Evolutionary conservation across 495 filamentous ascomycete genomes (phyloP).

Genomic region (Neurospora sp.): DNA sequence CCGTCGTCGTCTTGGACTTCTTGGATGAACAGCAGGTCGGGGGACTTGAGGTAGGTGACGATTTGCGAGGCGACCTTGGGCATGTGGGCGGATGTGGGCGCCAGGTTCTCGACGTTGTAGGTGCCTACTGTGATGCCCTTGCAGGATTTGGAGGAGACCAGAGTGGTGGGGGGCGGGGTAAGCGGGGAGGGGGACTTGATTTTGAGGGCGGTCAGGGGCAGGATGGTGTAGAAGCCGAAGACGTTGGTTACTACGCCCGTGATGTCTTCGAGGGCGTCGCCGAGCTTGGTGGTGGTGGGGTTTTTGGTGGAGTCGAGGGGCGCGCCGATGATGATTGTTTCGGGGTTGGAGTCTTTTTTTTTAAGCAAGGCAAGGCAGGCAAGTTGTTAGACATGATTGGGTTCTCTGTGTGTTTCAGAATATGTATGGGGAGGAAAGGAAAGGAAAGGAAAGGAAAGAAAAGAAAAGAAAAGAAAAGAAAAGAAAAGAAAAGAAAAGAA

Average conservation of each 20-base stretch:
- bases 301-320: slow-evolving; percentile 52
- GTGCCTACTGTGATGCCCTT: slow-evolving; percentile 40
- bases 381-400: not conserved
- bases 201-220: slow-evolving; percentile 43
- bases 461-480: not conserved
- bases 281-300: slow-evolving; percentile 40
- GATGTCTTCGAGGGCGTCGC: slow-evolving; percentile 45
- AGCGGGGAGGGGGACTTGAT: slow-evolving; percentile 20
- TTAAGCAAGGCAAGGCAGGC: not conserved
- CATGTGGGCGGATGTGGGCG: slow-evolving; percentile 35
- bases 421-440: not conserved
- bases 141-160: slow-evolving; percentile 38
- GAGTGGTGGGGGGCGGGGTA: slow-evolving; percentile 29
- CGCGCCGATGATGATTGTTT: slow-evolving; percentile 46
- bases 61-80: slow-evolving; percentile 43
- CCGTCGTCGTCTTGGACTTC: slow-evolving; percentile 53
- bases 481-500: not conserved
- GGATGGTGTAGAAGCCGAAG: slow-evolving; percentile 51
- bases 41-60: slow-evolving; percentile 40
- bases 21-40: slow-evolving; percentile 48
- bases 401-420: not conserved
- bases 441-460: not conserved
- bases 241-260: slow-evolving; percentile 45
- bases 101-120: slow-evolving; percentile 55
- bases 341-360: slow-evolving; percentile 45